phyloP scores from a whole-genome alignment of 2,329 filamentous ascomycete species.

The Xylaria sp. region DNA sequence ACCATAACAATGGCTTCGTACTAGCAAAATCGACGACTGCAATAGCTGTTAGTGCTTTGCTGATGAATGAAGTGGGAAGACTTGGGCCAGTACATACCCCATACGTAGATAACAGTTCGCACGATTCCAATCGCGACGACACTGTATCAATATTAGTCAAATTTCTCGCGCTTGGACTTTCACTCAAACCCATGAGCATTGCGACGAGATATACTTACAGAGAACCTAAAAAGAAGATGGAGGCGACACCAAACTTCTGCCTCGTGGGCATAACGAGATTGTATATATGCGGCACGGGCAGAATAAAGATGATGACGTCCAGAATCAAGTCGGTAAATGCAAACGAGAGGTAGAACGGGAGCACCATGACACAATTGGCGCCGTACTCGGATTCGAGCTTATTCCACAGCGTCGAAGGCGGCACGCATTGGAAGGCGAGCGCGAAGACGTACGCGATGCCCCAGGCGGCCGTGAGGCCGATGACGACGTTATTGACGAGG shows the following conservation, averaged over 20 bases:
- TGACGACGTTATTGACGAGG: conserved; percentile 37
- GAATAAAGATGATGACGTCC: conserved; percentile 37
- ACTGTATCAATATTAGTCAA: conserved; percentile 20
- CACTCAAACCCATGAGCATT: background rate
- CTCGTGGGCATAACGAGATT: conserved; percentile 29
- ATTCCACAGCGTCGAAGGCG: conserved; percentile 33
- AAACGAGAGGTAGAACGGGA: conserved; percentile 34
- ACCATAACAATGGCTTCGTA: conserved; percentile 20
- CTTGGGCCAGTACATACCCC: conserved; percentile 25
- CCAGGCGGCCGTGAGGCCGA: conserved; percentile 36
- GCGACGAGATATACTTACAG: conserved; percentile 25
- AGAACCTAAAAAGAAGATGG: conserved; percentile 38
- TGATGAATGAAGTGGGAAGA: background rate
- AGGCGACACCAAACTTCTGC: conserved; percentile 37
- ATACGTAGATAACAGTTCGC: conserved; percentile 36
- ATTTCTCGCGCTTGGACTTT: no score
- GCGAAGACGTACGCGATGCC: conserved; percentile 37
- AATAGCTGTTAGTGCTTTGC: conserved; percentile 14
- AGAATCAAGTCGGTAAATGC: conserved; percentile 37
- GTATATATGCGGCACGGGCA: conserved; percentile 37
- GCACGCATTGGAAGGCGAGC: conserved; percentile 36
- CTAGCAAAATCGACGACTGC: conserved; percentile 33
- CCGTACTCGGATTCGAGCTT: conserved; percentile 38
- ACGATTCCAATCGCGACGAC: conserved; percentile 35
- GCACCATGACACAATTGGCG: conserved; percentile 23